Evolutionary conservation across 2,329 filamentous ascomycete species (phyloP).

Genomic region (Aspergillus oerlinghausenensis): DNA sequence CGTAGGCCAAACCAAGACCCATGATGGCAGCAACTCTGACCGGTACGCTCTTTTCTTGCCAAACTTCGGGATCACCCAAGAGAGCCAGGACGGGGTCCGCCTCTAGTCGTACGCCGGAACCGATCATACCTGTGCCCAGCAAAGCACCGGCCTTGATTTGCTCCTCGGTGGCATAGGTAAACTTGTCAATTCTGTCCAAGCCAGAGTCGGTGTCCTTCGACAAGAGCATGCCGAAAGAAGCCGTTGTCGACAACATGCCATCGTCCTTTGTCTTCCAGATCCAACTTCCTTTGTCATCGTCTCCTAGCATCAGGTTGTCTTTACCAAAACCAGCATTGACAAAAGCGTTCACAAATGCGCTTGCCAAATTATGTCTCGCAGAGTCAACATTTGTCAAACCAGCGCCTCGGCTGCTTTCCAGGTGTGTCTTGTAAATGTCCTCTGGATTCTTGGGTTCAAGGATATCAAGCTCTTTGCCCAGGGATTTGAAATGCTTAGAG

Average conservation of each 20-base stretch:
- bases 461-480: conserved; percentile 95
- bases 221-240: conserved; percentile 84
- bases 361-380: conserved; percentile 89
- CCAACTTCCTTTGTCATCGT: conserved; percentile 86
- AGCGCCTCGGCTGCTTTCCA: conserved; percentile 89
- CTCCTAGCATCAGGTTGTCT: conserved; percentile 96
- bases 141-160: conserved; percentile 87
- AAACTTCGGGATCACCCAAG: conserved; percentile 72
- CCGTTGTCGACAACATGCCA: conserved; percentile 93
- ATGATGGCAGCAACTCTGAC: conserved; percentile 85
- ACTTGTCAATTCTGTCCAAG: conserved; percentile 90
- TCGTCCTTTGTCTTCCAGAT: conserved; percentile 99
- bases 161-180: conserved; percentile 77
- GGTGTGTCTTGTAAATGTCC: conserved; percentile 98
- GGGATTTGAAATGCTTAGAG: conserved; percentile 85
- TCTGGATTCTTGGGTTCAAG: conserved; percentile 94
- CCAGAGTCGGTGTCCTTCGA: conserved; percentile 93
- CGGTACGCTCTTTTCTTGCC: conserved; percentile 71
- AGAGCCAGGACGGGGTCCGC: conserved; percentile 87
- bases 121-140: conserved; percentile 92
- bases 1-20: conserved; percentile 91
- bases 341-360: conserved; percentile 94
- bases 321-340: conserved; percentile 93
- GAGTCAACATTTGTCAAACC: conserved; percentile 94
- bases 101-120: conserved; percentile 83